Evolutionary conservation across 2,329 filamentous ascomycete species (phyloP), one percentile per base, ranked within the genome.

Genomic region (Botrytis squamosa): DNA sequence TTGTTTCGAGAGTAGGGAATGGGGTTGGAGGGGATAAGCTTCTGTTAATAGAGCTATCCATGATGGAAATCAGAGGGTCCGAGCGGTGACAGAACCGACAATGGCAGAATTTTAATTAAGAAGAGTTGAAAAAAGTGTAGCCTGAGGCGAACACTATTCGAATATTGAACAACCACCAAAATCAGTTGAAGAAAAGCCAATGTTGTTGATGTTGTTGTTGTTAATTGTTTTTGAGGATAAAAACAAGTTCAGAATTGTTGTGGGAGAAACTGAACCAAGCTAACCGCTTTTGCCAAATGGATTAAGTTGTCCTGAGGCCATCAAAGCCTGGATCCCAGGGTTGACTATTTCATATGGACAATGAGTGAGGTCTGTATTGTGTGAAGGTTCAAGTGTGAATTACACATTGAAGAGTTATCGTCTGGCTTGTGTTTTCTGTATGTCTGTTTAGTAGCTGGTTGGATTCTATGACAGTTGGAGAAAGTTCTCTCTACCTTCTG

Each of bases 51-150:
- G 29, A 36, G 55, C 29, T 44, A 60, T 70, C 68, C 55, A 70
- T 62, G 40, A 46, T 60, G 68, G 16, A 29, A 57, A 57, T 57
- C 52, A 29, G 14, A 29, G n/a, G 52, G 46, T 25, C 33, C 52
- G 68, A 70, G 68, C 68, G 68, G 68, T 70, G 38, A 49, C 59
- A 6, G 29, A 62, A 70, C 55, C 59, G 55, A 64, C 33, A 42
- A 49, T 70, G 68, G 55, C 55, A 70, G 57, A 70, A 62, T 29
- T 60, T 12, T n/a, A 14, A n/a, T 44, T 66, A n/a, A 36, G 36
- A 38, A 33, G 20, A 36, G 22, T 57, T 33, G 52, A 57, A 46
- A 57, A 62, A 42, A 25, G 3, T 62, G 36, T 62, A 40, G 29
- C 67, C 57, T 70, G 7, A 59, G 67, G 67, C 38, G 42, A 36